Percentiles rank a stretch among this genome's conserved stretches.
phyloP scores from a whole-genome alignment of 441 rosid genomes.

The California macrophylla region DNA sequence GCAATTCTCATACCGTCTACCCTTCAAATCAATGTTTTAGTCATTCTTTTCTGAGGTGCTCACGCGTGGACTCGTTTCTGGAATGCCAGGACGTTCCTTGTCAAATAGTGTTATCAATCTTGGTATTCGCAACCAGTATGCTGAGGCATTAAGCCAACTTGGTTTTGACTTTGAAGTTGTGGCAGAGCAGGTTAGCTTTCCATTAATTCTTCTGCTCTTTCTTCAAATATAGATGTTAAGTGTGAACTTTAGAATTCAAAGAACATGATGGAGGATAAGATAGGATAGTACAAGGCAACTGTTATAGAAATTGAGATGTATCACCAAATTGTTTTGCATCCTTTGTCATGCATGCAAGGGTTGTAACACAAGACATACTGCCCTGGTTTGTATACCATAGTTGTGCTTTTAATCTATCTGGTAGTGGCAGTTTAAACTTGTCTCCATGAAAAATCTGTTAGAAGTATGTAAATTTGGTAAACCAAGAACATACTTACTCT shows the following conservation, averaged over 20 bases:
- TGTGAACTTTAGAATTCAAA: background rate
- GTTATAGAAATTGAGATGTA: conserved; percentile 1
- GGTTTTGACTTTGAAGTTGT: conserved; percentile 49
- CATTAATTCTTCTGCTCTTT: conserved; percentile 2
- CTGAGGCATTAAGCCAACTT: conserved; percentile 40
- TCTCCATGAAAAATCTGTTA: background rate
- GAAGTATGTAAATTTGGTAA: background rate
- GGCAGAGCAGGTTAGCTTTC: conserved; percentile 42
- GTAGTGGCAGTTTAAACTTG: background rate
- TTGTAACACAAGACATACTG: background rate
- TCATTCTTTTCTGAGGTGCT: conserved; percentile 4
- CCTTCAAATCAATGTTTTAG: background rate
- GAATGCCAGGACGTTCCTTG: conserved; percentile 39
- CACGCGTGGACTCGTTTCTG: conserved; percentile 6
- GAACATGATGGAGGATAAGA: background rate
- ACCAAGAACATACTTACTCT: background rate
- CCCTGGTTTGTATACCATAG: background rate
- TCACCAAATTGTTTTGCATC: background rate
- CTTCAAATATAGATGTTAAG: background rate
- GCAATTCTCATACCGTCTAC: background rate
- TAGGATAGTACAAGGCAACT: background rate
- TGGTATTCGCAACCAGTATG: conserved; percentile 39
- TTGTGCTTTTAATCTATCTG: background rate
- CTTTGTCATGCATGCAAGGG: background rate
- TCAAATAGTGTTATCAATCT: conserved; percentile 44